Base-by-base conservation (phyloP, 495 filamentous ascomycete species). In the Letharia columbiana region DNA sequence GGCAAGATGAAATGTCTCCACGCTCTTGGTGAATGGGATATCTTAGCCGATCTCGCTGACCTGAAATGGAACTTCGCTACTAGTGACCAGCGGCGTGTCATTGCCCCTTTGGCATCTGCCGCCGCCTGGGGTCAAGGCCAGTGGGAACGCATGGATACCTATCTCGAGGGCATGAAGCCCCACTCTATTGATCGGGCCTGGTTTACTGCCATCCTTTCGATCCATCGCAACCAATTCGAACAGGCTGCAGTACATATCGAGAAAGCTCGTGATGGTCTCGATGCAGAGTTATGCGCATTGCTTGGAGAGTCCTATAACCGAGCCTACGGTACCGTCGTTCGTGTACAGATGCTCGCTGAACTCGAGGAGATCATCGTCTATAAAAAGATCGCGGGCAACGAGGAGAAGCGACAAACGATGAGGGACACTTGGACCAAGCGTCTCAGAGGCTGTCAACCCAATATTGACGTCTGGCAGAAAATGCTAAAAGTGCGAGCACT, bases 1-100 rank as follows among this genome's bases (percentile, higher is more conserved):
- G 94, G 94, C 67, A 98, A 98, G 76, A 99, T 99, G 94, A 88
- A 95, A 23, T 99, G 94, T 83, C 78, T 97, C 50, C 95, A 99
- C 72, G 94, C 94, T 41, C 83, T 99, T 42, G 95, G 94, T 52
- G 94, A 99, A 74, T 99, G 93, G 92, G 95, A 96, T 69, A 84
- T 90, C 17, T 80, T 99, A 13, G 92, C 93, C 13, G 81, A 85
- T 52, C 82, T 99, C 44, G 91, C 92, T 1, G 89, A 96, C 69
- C 90, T 95, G 68, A 96, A 93, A 60, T 99, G 93, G 93, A 83
- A 87, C 63, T 89, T 90, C 72, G 92, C 94, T 23, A 85, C 84
- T 17, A 79, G 86, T 4, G 93, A 98, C 67, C 85, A 96, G 64
- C 88, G 93, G 71, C 84, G 91, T 67, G 82, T 84, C 23, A 96